Conservation (phyloP, 2,329 filamentous ascomycete species). For the Alternaria arbusti region DNA sequence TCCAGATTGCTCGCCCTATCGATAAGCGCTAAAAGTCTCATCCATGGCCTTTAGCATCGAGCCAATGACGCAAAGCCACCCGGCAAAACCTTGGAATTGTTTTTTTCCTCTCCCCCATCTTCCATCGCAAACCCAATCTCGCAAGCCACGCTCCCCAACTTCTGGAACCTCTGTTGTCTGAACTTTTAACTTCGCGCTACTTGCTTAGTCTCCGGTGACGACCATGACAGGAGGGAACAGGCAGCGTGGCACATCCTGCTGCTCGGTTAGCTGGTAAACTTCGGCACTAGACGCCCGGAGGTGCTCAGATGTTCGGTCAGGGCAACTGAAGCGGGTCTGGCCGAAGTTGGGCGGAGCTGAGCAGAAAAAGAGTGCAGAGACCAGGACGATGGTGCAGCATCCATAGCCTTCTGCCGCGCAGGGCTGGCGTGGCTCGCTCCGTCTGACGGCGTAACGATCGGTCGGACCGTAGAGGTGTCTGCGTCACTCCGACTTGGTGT, state of each 20-base stretch:
- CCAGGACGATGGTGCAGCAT: slow-evolving; percentile 1
- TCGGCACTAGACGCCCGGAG: slow-evolving; percentile 1
- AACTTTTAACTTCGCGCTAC: slow-evolving; percentile 9
- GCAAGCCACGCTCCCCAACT: slow-evolving; percentile 1
- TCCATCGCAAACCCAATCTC: background rate
- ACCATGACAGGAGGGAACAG: background rate
- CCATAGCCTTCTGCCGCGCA: background rate
- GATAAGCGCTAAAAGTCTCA: background rate
- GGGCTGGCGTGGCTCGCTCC: background rate
- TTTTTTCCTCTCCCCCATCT: background rate
- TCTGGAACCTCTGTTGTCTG: slow-evolving; percentile 13
- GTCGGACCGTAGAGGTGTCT: slow-evolving; percentile 1
- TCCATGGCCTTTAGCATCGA: background rate
- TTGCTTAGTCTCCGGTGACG: slow-evolving; percentile 7
- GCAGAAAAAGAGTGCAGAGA: background rate
- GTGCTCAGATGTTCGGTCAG: background rate
- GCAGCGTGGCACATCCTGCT: slow-evolving; percentile 1
- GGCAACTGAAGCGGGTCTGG: slow-evolving; percentile 14
- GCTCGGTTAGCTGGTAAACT: slow-evolving; percentile 1
- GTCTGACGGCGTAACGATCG: slow-evolving; percentile 3
- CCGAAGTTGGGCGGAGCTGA: slow-evolving; percentile 13
- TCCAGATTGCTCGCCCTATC: background rate
- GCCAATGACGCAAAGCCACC: slow-evolving; percentile 1
- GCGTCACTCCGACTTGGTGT: background rate
- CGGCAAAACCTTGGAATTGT: background rate